These are phyloP conservation scores for Candida schatavii DNA, from an alignment of 805 yeast species.

Conservation along the genomic window DNA sequence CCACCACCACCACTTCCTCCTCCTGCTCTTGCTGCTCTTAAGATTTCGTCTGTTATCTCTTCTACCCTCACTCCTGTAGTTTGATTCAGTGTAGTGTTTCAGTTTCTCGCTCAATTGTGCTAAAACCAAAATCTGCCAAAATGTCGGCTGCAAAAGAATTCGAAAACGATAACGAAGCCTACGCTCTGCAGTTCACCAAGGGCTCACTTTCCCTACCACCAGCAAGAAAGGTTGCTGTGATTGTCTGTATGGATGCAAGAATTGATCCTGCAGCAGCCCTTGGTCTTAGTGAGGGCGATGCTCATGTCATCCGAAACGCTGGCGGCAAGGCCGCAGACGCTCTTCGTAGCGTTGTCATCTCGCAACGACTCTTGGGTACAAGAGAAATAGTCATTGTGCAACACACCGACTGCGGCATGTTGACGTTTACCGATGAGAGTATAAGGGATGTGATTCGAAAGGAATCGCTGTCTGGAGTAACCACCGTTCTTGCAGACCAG, in stretches of 20 bases:
- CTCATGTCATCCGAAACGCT: conserved; percentile 43
- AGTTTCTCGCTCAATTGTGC: too few relatives aligned
- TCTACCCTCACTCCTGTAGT: too few relatives aligned
- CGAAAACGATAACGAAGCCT: conserved; percentile 21
- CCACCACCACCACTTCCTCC: too few relatives aligned
- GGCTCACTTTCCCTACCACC: conserved; percentile 40
- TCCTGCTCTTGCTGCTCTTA: too few relatives aligned
- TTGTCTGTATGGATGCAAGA: conserved; percentile 43
- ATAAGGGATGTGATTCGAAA: conserved; percentile 24
- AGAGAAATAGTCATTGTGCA: conserved; percentile 37
- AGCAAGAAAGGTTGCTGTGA: conserved; percentile 29
- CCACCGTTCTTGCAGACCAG: conserved; percentile 26
- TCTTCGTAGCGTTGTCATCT: conserved; percentile 35
- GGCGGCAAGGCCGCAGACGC: conserved; percentile 43
- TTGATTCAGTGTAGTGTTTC: too few relatives aligned
- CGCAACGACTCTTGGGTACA: conserved; percentile 39
- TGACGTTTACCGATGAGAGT: conserved; percentile 33
- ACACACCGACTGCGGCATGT: conserved; percentile 46
- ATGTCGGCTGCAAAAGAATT: conserved; percentile 23
- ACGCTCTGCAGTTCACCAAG: conserved; percentile 21
- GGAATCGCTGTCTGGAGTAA: conserved; percentile 11
- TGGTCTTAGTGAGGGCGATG: conserved; percentile 40
- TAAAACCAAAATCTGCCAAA: background rate
- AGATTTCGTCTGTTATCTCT: too few relatives aligned
- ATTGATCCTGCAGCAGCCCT: conserved; percentile 35